Evolutionary conservation across 139 green algal genomes (phyloP), one percentile per base, ranked within the genome.

Genomic region (Chlamydomonas sp.): DNA sequence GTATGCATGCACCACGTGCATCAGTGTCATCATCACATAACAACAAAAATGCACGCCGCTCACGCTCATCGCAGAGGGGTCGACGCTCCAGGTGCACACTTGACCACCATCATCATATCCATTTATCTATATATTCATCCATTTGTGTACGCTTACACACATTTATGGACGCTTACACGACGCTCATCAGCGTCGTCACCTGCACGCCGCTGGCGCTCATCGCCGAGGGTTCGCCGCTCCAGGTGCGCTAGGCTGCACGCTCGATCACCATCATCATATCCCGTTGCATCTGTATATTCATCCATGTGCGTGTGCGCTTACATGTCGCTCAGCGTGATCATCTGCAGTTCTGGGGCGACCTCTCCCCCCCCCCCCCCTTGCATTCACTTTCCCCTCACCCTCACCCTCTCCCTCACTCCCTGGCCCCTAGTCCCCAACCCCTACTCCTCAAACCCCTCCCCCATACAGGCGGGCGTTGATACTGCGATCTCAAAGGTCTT

Each of bases 131-230:
- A n/a, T n/a, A n/a, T n/a, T n/a, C n/a, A n/a, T n/a, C n/a, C n/a
- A n/a, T n/a, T n/a, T n/a, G n/a, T n/a, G n/a, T n/a, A n/a, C n/a
- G n/a, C n/a, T n/a, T n/a, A n/a, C n/a, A n/a, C n/a, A n/a, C n/a
- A n/a, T n/a, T n/a, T 39, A 84, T 97, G 65, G 98, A 99, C 76
- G 92, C 92, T 10, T 98, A 90, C 77, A 98, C 96, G 65, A 98
- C 93, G 16, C 89, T 99, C 37, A 91, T 99, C 73, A 95, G 89
- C 33, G 72, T 90, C 34, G 70, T 96, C 74, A 92, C 97, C 71
- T 98, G 91, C 83, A 71, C 90, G 37, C 91, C 91, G 28, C 78
- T 85, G 37, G 87, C 88, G 5, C 81, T 96, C 33, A 74, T 92
- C 54, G 87, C 89, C 31, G 94, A 98, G 87, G 90, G 89, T 28